These are phyloP conservation scores for Chrysopogon serrulatus DNA, from an alignment of 176 grass and related monocot species.

Conservation along the genomic window DNA sequence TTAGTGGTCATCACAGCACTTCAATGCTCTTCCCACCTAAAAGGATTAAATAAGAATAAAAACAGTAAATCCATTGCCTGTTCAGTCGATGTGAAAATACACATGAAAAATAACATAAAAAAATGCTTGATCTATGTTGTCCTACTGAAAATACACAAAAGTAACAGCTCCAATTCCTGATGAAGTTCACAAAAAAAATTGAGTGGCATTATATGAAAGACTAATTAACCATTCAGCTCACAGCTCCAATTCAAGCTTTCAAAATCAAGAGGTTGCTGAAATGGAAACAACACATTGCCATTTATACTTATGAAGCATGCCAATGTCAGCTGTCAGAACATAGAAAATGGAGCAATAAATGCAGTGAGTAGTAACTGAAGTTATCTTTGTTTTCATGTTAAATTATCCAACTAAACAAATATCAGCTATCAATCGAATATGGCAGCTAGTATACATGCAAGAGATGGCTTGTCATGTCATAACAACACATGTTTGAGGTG, in stretches of 20 bases:
- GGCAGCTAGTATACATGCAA: too few relatives aligned
- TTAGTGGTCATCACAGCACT: too few relatives aligned
- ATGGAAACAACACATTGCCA: not conserved
- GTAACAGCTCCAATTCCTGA: not conserved
- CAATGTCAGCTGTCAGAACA: not conserved
- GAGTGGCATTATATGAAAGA: not conserved
- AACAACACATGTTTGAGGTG: too few relatives aligned
- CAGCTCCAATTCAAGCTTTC: not conserved
- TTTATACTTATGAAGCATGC: not conserved
- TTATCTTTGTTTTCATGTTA: not conserved
- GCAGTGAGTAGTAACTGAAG: not conserved
- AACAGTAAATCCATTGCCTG: not conserved
- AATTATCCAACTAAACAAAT: not conserved
- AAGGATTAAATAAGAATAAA: too few relatives aligned
- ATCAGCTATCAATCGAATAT: too few relatives aligned
- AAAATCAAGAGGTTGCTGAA: not conserved
- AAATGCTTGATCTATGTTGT: not conserved
- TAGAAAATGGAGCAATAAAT: not conserved
- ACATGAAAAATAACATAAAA: not conserved
- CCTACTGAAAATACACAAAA: not conserved
- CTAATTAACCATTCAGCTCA: not conserved
- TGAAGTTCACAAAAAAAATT: not conserved
- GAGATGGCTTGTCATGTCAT: too few relatives aligned
- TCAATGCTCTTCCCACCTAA: too few relatives aligned
- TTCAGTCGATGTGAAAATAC: not conserved